A percentile compares a stretch with the other conserved stretches of the same genome.
Evolutionary conservation across 306 rosid genomes (phyloP).

Genomic region (Prunus salicina): DNA sequence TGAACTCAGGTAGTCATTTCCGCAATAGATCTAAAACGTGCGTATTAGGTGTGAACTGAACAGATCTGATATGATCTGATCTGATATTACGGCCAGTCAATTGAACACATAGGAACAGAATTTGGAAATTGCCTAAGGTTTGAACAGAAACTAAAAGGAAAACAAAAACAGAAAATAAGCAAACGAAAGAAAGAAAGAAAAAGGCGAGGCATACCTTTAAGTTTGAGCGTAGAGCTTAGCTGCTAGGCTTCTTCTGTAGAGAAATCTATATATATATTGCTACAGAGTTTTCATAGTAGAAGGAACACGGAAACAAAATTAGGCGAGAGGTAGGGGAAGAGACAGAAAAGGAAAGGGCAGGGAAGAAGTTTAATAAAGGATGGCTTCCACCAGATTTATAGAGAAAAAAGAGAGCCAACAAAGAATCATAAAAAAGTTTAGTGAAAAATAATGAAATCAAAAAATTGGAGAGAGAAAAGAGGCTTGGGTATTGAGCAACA

Average conservation of each 20-base stretch:
- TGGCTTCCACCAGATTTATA: conserved; percentile 21
- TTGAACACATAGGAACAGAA: neutral
- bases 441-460: neutral
- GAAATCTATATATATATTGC: neutral
- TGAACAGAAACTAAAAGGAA: too few species aligned
- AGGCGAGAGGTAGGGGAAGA: neutral
- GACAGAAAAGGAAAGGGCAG: neutral
- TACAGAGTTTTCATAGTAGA: neutral
- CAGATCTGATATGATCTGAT: conserved; percentile 11
- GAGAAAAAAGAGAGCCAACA: conserved; percentile 17
- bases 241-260: neutral
- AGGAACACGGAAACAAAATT: neutral
- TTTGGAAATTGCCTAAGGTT: neutral
- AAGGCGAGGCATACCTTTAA: neutral
- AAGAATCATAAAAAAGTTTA: neutral
- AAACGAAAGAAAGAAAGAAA: neutral
- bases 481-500: neutral
- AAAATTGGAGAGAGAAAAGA: neutral
- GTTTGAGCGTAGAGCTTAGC: neutral
- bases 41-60: neutral
- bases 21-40: neutral
- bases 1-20: too few species aligned
- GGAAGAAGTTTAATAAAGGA: neutral
- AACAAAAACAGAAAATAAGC: neutral
- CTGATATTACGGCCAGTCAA: neutral